Base-by-base conservation (phyloP, 192 early-diverging fungal genomes). In the Coemansia sp. region DNA sequence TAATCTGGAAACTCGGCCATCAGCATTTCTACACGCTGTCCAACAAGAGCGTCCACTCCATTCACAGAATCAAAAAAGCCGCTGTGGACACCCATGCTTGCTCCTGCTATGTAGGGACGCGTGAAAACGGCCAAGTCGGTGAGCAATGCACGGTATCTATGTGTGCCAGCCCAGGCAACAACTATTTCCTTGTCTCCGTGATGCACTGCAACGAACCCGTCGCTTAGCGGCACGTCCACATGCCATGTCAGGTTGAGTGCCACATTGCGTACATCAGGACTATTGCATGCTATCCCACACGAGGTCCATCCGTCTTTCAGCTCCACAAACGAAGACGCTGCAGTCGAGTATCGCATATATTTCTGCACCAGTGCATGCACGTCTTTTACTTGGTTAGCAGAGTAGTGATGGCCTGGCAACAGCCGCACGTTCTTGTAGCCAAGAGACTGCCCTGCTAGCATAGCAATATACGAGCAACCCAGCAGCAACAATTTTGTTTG, bases 321-420 rank as follows among this genome's bases (percentile, higher is more conserved):
- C 22, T 81, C 78, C 15, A 81, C 78, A 63, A 81, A 76, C 26
- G 78, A 72, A 5, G 78, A 62, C 37, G 78, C 78, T 40, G 78
- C 78, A 36, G 73, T 81, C 37, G 78, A 68, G 46, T 76, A 81
- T 42, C 78, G 78, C 78, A 81, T 81, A 67, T 81, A 81, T 42
- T 74, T 74, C 48, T 67, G 73, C 45, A 81, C 61, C 19, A 76
- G 16, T 7, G 41, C 52, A 43, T 81, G 78, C 26, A 73, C 66
- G 19, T 49, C 60, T 41, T 48, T 45, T 22, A 71, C 37, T 36
- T 81, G 63, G 47, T 22, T 57, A 5, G 78, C 78, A 16, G 58
- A n/a, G 54, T 81, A 81, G 32, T 61, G 55, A 6, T 45, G 65
- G 1, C 78, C 78, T 15, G 78, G 73, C 18, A 63, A 57, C 43